phyloP scores from a whole-genome alignment of 306 rosid genomes.

The Boehmeria nivea region DNA sequence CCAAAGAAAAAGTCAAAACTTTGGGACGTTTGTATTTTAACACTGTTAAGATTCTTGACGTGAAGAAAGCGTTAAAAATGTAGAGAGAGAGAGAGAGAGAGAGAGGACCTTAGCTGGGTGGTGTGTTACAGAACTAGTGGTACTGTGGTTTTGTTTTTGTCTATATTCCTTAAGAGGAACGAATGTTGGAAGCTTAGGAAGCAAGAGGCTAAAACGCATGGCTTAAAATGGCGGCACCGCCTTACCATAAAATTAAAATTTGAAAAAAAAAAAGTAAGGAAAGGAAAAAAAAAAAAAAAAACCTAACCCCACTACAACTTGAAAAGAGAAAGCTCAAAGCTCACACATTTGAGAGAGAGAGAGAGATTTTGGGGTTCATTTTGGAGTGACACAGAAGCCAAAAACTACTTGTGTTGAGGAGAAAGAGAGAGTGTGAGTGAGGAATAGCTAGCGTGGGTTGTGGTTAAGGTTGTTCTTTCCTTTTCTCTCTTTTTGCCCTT shows the following conservation, averaged over 20 bases:
- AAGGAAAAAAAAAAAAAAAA: too few species aligned
- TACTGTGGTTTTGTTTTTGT: conserved; percentile 5
- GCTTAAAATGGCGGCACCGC: conserved; percentile 32
- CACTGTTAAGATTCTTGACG: conserved; percentile 24
- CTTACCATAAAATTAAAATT: neutral
- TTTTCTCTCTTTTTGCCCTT: neutral
- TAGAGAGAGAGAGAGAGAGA: neutral
- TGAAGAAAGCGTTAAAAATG: conserved; percentile 17
- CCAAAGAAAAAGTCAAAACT: conserved; percentile 2
- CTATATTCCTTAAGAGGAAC: conserved; percentile 22
- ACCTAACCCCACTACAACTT: conserved; percentile 9
- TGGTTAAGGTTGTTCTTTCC: conserved; percentile 7
- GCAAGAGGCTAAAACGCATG: conserved; percentile 22
- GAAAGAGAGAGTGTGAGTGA: neutral
- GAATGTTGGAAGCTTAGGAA: conserved; percentile 32
- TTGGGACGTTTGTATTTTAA: neutral
- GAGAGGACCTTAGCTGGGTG: conserved; percentile 12
- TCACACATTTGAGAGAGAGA: neutral
- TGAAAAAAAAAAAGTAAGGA: neutral
- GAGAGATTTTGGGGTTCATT: neutral
- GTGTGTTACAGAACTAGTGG: neutral
- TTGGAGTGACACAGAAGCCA: conserved; percentile 14
- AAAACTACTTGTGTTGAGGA: neutral
- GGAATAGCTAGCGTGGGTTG: conserved; percentile 20
- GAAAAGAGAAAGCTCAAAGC: neutral